Base-by-base conservation (phyloP, 1,139 yeast species). In the Pneumocystis carinii region DNA sequence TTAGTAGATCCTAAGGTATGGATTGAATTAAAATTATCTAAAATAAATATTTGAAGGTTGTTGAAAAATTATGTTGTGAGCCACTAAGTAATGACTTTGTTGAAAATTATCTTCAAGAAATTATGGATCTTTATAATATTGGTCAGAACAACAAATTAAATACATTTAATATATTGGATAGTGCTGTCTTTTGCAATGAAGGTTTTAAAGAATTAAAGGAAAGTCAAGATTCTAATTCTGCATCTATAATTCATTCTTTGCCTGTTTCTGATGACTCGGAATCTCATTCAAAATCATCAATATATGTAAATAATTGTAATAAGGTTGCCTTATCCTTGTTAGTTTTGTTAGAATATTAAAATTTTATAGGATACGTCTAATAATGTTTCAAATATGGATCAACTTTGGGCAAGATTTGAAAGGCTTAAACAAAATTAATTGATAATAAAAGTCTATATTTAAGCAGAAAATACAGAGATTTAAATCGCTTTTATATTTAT, bases 81-180 rank as follows among this genome's bases (percentile, higher is more conserved):
- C 84, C 95, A 2, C 96, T 96, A 0, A 75, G 80, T 3, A 79
- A 78, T 58, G 83, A 79, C 35, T 77, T 89, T 65, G 95, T 89
- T 1, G 78, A 80, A 32, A 74, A 87, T 66, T 90, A 90, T 71
- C 75, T 90, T 66, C 77, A 81, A 65, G 97, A 90, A 70, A 89
- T 90, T 66, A 95, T 96, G 0, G 77, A 79, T 65, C 87, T 95
- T 0, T 90, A 90, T 71, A 80, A 79, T 58, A 94, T 85, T 1
- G 88, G 90, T 0, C 88, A 82, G 70, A 64, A 62, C 53, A 62
- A 62, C 24, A 66, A 66, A 24, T 67, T 62, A 48, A 10, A 24
- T 14, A 19, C 32, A 24, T 48, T 5, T 48, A 24, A 48, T 5
- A 24, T 17, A 2, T 17, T 41, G 19, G 24, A 24, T 24, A 19